Evolutionary conservation across 2,329 filamentous ascomycete genomes (phyloP), one percentile per base, ranked within the genome.

Genomic region (Sordariomycetes sp.): DNA sequence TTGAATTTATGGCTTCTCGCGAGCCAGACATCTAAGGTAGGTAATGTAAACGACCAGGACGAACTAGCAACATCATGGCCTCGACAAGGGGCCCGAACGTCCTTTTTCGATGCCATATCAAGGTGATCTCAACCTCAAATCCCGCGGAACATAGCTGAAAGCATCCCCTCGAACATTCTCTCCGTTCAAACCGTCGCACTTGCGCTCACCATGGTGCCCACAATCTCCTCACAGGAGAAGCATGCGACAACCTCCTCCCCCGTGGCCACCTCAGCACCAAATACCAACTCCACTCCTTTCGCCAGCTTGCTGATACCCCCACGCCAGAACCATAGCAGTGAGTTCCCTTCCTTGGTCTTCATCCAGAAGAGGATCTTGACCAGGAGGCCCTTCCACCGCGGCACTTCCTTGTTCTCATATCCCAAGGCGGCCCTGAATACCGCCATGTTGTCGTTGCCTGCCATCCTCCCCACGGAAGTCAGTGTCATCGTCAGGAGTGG

Each of bases 381-480:
- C 22, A 35, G 34, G 35, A 48, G 51, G n/a, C 76, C 77, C 12
- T 80, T 79, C 77, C 90, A 97, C 10, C 68, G 75, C 0, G 80
- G 79, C 0, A 83, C 74, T 0, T 76, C 69, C 20, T 79, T 75
- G 64, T 96, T 97, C 43, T 83, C 69, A 65, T 90, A 92, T 0
- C 85, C 83, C 57, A 97, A 74, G 3, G 83, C 79, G 3, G 82
- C 83, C 60, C 82, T 85, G 54, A 94, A 74, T 18, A 80, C 43
- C 22, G 50, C 52, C 43, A 55, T 57, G n/a, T 54, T 11, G 14
- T 68, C n/a, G 74, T 78, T 3, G 79, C 81, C 55, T 71, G 72
- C n/a, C 40, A 51, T 61, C 60, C 59, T 65, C 32, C 54, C 57
- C 24, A 53, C n/a, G 60, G 60, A 57, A 22, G 53, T 55, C 18